phyloP scores from a whole-genome alignment of 805 yeast species.

The Tetrapisispora nanseiensis region DNA sequence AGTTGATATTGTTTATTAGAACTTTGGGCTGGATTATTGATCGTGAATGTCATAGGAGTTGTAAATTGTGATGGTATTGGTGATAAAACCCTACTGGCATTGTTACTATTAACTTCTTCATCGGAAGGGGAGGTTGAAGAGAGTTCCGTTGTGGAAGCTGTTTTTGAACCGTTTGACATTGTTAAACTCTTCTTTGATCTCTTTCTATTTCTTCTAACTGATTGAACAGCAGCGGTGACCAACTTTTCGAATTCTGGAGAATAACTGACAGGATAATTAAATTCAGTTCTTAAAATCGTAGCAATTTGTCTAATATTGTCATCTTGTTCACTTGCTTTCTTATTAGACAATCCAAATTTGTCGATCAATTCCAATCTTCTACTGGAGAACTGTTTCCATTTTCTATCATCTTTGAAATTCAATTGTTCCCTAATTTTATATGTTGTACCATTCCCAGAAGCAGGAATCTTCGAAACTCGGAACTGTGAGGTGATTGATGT shows the following conservation, averaged over 20 bases:
- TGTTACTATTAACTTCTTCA: neutral
- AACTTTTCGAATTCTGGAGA: conserved; percentile 74
- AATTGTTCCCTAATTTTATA: conserved; percentile 40
- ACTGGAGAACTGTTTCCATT: conserved; percentile 88
- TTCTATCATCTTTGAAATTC: conserved; percentile 67
- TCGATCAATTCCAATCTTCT: conserved; percentile 84
- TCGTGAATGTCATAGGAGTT: neutral
- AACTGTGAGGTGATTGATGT: neutral
- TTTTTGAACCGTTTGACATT: conserved; percentile 6
- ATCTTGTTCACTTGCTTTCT: conserved; percentile 91
- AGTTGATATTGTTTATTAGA: conserved; percentile 3
- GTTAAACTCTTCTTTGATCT: conserved; percentile 38
- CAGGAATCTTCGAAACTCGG: neutral
- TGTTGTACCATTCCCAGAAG: conserved; percentile 32
- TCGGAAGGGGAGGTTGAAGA: conserved; percentile 3
- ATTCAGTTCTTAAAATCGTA: conserved; percentile 63
- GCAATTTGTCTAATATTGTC: conserved; percentile 73
- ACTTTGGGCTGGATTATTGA: neutral
- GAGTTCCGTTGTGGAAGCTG: neutral
- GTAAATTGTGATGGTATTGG: conserved; percentile 1
- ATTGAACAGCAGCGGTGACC: conserved; percentile 88
- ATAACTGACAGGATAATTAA: conserved; percentile 50
- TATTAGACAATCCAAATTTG: conserved; percentile 45
- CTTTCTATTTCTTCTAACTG: conserved; percentile 80
- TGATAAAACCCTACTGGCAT: conserved; percentile 1